These are phyloP conservation scores for Dissoconium aciculare DNA, from an alignment of 2,329 filamentous ascomycete genomes.

Conservation along the genomic window DNA sequence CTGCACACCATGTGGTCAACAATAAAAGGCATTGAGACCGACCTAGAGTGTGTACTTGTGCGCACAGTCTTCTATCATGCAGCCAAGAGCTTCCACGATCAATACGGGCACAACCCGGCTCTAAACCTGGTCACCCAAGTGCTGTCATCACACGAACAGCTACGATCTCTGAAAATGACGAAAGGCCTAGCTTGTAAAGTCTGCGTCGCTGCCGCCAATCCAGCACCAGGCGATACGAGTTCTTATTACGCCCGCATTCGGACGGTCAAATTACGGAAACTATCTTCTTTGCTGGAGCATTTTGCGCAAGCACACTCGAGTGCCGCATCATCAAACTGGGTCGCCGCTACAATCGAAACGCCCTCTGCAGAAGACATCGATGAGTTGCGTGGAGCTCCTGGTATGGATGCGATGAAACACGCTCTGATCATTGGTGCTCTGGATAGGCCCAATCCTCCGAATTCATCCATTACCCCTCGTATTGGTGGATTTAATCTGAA, in stretches of 20 bases:
- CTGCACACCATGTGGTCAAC: constrained; percentile 49
- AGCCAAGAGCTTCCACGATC: constrained; percentile 41
- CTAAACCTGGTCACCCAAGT: constrained; percentile 41
- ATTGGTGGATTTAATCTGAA: too few species aligned
- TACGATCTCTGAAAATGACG: constrained; percentile 30
- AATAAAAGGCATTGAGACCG: constrained; percentile 43
- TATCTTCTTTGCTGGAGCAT: constrained; percentile 45
- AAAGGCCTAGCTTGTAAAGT: constrained; percentile 30
- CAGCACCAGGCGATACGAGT: constrained; percentile 18
- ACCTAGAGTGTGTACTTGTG: constrained; percentile 48
- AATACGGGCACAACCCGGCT: constrained; percentile 42
- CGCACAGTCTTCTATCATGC: constrained; percentile 49
- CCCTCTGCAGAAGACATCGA: constrained; percentile 37
- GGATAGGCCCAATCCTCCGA: too few species aligned
- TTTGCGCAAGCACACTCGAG: constrained; percentile 45
- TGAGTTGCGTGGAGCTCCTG: constrained; percentile 35
- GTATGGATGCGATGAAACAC: constrained; percentile 42
- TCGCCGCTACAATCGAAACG: constrained; percentile 45
- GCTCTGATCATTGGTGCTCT: constrained; percentile 20
- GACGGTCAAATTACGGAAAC: constrained; percentile 27
- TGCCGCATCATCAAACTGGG: constrained; percentile 37
- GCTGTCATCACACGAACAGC: constrained; percentile 27
- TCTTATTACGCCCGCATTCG: constrained; percentile 25
- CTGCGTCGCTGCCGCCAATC: constrained; percentile 13
- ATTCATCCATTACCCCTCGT: too few species aligned